These are phyloP conservation scores for Globisporangium acanthophoron DNA, from an alignment of 352 stramenopile genomes.

Conservation along the genomic window DNA sequence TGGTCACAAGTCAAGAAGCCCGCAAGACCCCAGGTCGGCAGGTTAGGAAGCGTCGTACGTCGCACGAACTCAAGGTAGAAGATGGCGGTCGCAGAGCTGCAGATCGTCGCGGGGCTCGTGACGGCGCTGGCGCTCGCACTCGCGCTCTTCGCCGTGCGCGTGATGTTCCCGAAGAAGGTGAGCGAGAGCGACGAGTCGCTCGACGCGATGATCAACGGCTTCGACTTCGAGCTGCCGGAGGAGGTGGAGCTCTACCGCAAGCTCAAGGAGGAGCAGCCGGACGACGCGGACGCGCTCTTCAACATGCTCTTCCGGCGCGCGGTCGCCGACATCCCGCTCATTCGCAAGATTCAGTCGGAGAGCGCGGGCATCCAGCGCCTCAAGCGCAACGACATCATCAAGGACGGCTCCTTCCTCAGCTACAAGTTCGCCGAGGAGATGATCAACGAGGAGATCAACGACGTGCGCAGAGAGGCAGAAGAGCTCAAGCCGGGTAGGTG, in stretches of 20 bases:
- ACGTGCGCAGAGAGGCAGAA: constrained; percentile 73
- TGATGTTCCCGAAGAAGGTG: constrained; percentile 67
- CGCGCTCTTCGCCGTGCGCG: constrained; percentile 53
- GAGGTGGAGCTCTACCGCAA: constrained; percentile 77
- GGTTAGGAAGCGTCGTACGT: neutral
- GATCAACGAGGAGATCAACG: constrained; percentile 86
- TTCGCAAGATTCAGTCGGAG: constrained; percentile 86
- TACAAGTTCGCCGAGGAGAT: constrained; percentile 86
- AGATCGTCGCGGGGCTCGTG: constrained; percentile 64
- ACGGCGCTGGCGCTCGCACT: constrained; percentile 53
- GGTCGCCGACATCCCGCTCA: constrained; percentile 78
- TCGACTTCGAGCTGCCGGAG: constrained; percentile 80
- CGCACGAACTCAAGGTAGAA: neutral
- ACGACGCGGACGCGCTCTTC: constrained; percentile 67
- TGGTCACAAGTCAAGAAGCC: too few species aligned
- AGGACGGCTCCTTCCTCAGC: constrained; percentile 83
- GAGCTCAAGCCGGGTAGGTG: constrained; percentile 71
- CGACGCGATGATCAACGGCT: constrained; percentile 87
- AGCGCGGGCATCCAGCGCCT: constrained; percentile 78
- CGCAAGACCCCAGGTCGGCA: too few species aligned
- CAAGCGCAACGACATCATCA: constrained; percentile 87
- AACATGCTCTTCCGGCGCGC: constrained; percentile 80
- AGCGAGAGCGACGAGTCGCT: constrained; percentile 71
- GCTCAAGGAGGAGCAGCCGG: constrained; percentile 55
- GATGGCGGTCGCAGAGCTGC: constrained; percentile 60